Evolutionary conservation across 176 grass and related monocot genomes (phyloP).

Genomic region (Musa schizocarpa): DNA sequence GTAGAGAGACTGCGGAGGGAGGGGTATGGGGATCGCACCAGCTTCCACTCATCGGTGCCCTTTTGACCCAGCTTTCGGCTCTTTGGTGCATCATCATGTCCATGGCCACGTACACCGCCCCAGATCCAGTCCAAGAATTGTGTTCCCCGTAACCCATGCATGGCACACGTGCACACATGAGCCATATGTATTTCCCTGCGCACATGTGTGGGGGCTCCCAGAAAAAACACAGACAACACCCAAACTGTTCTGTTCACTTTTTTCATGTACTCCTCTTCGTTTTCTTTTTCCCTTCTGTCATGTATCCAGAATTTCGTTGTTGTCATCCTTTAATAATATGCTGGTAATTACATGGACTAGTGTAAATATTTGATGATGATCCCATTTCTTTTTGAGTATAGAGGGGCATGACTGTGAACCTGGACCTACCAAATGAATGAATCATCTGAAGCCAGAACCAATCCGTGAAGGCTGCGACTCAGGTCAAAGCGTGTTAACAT

Average conservation of each 20-base stretch:
- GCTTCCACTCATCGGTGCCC: constrained; percentile 1
- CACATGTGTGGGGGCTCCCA: neutral
- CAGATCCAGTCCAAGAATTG: neutral
- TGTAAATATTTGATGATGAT: no score
- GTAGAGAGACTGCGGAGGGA: neutral
- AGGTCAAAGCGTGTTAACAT: no score
- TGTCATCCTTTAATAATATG: neutral
- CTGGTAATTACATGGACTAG: neutral
- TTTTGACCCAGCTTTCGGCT: neutral
- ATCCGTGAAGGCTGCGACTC: no score
- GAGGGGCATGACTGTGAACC: no score
- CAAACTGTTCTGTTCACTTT: neutral
- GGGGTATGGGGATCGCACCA: neutral
- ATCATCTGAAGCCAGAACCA: no score
- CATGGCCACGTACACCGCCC: neutral
- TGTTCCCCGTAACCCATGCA: constrained; percentile 5
- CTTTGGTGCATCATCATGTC: neutral
- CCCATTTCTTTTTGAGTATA: no score
- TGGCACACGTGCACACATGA: neutral
- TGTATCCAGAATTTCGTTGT: neutral
- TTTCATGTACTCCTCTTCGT: neutral
- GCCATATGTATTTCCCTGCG: neutral
- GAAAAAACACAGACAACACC: neutral
- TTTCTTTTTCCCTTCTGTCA: neutral
- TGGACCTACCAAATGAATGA: no score